Conservation (phyloP, 2,329 filamentous ascomycete genomes). For the Cercospora zeae-maydis region DNA sequence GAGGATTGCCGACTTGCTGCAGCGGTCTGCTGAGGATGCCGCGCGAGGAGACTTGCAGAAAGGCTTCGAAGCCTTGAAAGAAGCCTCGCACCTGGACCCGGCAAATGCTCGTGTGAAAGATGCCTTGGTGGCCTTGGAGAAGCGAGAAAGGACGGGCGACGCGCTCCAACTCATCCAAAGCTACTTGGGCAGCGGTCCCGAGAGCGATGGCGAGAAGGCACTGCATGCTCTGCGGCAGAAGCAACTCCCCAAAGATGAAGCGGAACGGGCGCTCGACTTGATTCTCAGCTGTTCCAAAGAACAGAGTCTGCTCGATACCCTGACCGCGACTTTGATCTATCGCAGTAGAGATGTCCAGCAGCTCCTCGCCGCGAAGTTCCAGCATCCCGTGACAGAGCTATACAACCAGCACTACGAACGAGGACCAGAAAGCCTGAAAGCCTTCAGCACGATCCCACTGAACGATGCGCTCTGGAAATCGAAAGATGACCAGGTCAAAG, state of each 20-base stretch:
- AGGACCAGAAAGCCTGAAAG: slow-evolving; percentile 47
- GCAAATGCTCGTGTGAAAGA: slow-evolving; percentile 41
- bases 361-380: slow-evolving; percentile 39
- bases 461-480: slow-evolving; percentile 43
- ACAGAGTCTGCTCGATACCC: slow-evolving; percentile 37
- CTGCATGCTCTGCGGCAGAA: slow-evolving; percentile 31
- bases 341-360: slow-evolving; percentile 38
- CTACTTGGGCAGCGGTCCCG: slow-evolving; percentile 32
- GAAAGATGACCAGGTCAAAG: slow-evolving; percentile 44
- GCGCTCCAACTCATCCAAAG: slow-evolving; percentile 21
- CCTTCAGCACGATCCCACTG: slow-evolving; percentile 42
- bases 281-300: slow-evolving; percentile 41
- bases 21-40: slow-evolving; percentile 26
- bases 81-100: slow-evolving; percentile 45
- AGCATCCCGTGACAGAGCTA: slow-evolving; percentile 40
- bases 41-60: slow-evolving; percentile 35
- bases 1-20: slow-evolving; percentile 26
- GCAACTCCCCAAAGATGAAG: slow-evolving; percentile 39
- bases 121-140: slow-evolving; percentile 41
- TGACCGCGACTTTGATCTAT: slow-evolving; percentile 37
- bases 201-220: slow-evolving; percentile 42
- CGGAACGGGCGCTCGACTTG: slow-evolving; percentile 40
- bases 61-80: slow-evolving; percentile 42
- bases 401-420: slow-evolving; percentile 45
- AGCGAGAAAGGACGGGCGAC: slow-evolving; percentile 27